A percentile compares a stretch with the other conserved stretches of the same genome.
Evolutionary conservation across 208 protist genomes (phyloP).

Genomic region (Sergeia podlipaevii): DNA sequence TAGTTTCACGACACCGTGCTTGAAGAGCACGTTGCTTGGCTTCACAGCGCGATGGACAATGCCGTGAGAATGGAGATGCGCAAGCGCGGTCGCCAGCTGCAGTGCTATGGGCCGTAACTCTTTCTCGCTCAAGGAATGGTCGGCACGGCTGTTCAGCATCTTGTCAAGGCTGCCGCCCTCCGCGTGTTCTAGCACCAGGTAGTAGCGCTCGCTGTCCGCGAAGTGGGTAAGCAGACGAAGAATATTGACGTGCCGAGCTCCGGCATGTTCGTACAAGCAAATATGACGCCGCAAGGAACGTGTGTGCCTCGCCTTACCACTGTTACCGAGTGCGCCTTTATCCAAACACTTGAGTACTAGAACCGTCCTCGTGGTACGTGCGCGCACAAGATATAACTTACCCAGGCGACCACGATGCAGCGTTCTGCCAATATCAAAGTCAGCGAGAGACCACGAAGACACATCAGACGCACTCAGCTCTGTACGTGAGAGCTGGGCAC

Average conservation of each 20-base stretch:
- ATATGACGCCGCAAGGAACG: no score
- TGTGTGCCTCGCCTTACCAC: no score
- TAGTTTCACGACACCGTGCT: conserved; percentile 81
- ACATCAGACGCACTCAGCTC: neutral
- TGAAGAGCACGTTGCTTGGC: conserved; percentile 69
- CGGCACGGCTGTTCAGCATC: conserved; percentile 31
- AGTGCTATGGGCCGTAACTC: conserved; percentile 18
- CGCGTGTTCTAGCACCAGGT: conserved; percentile 97
- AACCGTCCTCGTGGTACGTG: conserved; percentile 30
- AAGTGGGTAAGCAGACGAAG: conserved; percentile 97
- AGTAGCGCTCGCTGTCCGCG: conserved; percentile 92
- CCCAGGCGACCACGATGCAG: conserved; percentile 31
- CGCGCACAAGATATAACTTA: conserved; percentile 45
- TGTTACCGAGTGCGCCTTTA: no score
- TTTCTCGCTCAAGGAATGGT: conserved; percentile 12
- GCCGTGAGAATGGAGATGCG: conserved; percentile 42
- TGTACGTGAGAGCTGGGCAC: neutral
- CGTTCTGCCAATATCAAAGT: conserved; percentile 50
- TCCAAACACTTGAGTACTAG: conserved; percentile 56
- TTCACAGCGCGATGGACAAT: conserved; percentile 86
- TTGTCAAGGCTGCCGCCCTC: conserved; percentile 91
- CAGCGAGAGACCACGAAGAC: conserved; percentile 27
- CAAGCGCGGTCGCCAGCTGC: conserved; percentile 36
- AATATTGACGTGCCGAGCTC: conserved; percentile 90
- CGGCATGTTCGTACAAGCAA: no score